These are phyloP conservation scores for Lyophyllum shimeji DNA, from an alignment of 768 basidiomycete genomes.

Conservation along the genomic window DNA sequence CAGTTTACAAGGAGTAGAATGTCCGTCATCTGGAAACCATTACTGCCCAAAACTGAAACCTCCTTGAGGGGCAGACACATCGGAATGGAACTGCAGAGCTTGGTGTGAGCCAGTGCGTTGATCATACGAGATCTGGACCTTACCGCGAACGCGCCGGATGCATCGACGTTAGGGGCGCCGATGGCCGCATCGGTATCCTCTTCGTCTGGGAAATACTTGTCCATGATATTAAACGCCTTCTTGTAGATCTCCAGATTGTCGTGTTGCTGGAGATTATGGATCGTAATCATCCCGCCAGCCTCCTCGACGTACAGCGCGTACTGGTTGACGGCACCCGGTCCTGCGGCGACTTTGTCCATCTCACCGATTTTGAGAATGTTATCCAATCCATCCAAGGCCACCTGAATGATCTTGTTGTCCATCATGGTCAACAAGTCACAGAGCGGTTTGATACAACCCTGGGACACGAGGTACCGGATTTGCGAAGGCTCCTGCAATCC, in stretches of 20 bases:
- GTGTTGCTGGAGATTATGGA: constrained; percentile 98
- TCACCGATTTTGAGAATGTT: constrained; percentile 98
- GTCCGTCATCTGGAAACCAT: constrained; percentile 23
- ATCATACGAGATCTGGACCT: constrained; percentile 25
- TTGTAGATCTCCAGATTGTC: constrained; percentile 99
- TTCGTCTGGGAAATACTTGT: constrained; percentile 98
- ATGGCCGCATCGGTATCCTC: constrained; percentile 89
- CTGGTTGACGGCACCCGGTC: constrained; percentile 83
- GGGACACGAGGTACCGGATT: constrained; percentile 95
- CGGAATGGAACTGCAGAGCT: constrained; percentile 69
- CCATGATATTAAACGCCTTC: constrained; percentile 98
- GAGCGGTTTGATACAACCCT: constrained; percentile 98
- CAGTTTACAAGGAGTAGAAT: constrained; percentile 14
- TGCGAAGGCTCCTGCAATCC: constrained; percentile 95
- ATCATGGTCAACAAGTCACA: constrained; percentile 96
- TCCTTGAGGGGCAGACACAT: constrained; percentile 87
- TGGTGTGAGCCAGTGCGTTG: constrained; percentile 6
- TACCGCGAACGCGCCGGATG: constrained; percentile 74
- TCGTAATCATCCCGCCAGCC: constrained; percentile 97
- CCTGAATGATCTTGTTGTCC: constrained; percentile 99
- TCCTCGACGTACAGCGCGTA: constrained; percentile 97
- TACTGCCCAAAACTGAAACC: constrained; percentile 92
- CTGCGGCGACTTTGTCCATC: constrained; percentile 82
- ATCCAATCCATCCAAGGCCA: constrained; percentile 96
- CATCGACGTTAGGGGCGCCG: constrained; percentile 71